Conservation (phyloP, 192 early-diverging fungal species). For the Backusella tarrabulga region DNA sequence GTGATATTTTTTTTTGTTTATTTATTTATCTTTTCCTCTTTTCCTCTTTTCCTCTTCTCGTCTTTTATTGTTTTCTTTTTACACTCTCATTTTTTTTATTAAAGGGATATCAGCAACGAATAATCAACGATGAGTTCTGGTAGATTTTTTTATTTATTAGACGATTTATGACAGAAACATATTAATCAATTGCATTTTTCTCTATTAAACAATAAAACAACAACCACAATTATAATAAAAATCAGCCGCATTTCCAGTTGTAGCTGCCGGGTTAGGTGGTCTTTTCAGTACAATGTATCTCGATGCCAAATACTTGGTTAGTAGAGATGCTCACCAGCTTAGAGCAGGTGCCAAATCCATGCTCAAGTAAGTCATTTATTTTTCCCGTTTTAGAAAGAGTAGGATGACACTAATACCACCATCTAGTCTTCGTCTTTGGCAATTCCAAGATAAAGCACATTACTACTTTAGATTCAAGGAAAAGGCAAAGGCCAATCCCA, state of each 20-base stretch:
- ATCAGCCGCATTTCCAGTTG: slow-evolving; percentile 16
- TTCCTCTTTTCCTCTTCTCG: not conserved
- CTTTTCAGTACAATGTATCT: slow-evolving; percentile 46
- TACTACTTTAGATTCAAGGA: slow-evolving; percentile 49
- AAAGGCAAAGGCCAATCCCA: slow-evolving; percentile 36
- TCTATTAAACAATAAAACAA: not conserved
- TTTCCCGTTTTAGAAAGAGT: not conserved
- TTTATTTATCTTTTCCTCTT: not conserved
- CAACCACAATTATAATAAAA: not conserved
- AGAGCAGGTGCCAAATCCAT: slow-evolving; percentile 29
- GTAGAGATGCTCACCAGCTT: slow-evolving; percentile 40
- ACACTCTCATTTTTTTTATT: not conserved
- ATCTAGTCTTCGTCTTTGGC: slow-evolving; percentile 34
- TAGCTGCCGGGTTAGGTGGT: slow-evolving; percentile 34
- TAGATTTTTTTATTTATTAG: not conserved
- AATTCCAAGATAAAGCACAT: slow-evolving; percentile 44
- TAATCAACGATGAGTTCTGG: not conserved
- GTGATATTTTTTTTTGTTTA: not conserved
- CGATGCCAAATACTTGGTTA: slow-evolving; percentile 41
- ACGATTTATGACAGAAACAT: not conserved
- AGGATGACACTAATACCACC: not conserved
- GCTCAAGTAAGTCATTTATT: slow-evolving; percentile 14
- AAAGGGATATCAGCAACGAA: not conserved
- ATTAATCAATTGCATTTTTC: not conserved
- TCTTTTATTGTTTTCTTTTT: not conserved